Evolutionary conservation across 164 flowering plant genomes (phyloP).

Genomic region (Magnolia sinica): DNA sequence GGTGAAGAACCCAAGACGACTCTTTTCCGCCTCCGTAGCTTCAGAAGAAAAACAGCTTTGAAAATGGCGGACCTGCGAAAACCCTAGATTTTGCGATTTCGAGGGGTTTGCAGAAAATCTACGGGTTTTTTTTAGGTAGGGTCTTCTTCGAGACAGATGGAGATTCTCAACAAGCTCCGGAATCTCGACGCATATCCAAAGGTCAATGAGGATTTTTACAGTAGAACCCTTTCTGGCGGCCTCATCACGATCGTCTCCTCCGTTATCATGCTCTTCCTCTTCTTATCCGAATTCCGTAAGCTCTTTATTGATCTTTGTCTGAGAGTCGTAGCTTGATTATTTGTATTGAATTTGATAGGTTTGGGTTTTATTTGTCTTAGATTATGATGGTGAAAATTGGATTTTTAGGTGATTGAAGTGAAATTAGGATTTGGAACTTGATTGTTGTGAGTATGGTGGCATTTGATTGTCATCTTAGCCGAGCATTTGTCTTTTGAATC

Average conservation of each 20-base stretch:
- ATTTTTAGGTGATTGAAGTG: conserved; percentile 1
- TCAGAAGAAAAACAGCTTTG: neutral
- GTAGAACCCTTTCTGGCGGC: conserved; percentile 71
- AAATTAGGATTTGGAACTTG: neutral
- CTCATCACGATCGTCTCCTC: conserved; percentile 63
- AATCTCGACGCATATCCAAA: conserved; percentile 73
- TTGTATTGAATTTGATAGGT: neutral
- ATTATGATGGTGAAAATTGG: neutral
- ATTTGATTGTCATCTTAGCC: no score
- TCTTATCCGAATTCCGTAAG: conserved; percentile 68
- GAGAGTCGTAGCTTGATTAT: neutral
- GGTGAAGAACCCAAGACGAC: conserved; percentile 7
- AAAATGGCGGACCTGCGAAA: neutral
- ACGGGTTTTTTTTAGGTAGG: neutral
- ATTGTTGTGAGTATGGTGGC: neutral
- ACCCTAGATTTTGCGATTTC: conserved; percentile 5
- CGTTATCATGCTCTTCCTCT: conserved; percentile 53
- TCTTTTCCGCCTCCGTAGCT: neutral
- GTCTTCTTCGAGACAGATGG: conserved; percentile 18
- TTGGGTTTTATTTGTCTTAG: neutral
- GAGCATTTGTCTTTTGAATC: no score
- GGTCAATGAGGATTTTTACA: conserved; percentile 73
- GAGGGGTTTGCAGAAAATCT: neutral
- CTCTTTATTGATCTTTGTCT: neutral
- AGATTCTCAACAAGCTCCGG: conserved; percentile 40